Conservation (phyloP, 345 rosid genomes). For the Gossypium bickii region DNA sequence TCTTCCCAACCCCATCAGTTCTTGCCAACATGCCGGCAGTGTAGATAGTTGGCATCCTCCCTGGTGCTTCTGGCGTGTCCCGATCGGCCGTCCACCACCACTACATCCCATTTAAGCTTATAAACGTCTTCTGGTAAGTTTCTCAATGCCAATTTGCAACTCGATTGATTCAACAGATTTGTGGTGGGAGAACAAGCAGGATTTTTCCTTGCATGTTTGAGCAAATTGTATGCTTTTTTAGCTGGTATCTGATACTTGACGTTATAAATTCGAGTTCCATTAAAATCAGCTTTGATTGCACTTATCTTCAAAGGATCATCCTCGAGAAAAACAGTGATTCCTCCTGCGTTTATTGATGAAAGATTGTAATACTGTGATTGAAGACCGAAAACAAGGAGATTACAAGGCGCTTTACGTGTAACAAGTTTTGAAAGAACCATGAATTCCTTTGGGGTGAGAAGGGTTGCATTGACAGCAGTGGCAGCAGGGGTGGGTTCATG, state of each 20-base stretch:
- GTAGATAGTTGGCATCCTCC: neutral
- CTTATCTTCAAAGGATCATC: neutral
- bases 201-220: neutral
- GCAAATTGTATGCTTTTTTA: neutral
- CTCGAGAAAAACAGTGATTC: neutral
- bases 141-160: neutral
- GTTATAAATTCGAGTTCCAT: neutral
- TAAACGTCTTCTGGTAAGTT: neutral
- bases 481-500: too few relatives aligned
- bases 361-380: neutral
- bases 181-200: neutral
- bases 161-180: neutral
- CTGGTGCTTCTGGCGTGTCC: neutral
- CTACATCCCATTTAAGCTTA: neutral
- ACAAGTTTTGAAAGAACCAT: neutral
- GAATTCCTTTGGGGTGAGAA: neutral
- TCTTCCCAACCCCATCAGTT: constrained; percentile 26
- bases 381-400: neutral
- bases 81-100: neutral
- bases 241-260: neutral
- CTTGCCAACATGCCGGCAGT: constrained; percentile 44
- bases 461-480: neutral
- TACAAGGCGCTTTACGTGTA: neutral
- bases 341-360: neutral
- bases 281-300: neutral